Evolutionary conservation across 495 filamentous ascomycete species (phyloP).

Genomic region (Polyplosphaeria fusca): DNA sequence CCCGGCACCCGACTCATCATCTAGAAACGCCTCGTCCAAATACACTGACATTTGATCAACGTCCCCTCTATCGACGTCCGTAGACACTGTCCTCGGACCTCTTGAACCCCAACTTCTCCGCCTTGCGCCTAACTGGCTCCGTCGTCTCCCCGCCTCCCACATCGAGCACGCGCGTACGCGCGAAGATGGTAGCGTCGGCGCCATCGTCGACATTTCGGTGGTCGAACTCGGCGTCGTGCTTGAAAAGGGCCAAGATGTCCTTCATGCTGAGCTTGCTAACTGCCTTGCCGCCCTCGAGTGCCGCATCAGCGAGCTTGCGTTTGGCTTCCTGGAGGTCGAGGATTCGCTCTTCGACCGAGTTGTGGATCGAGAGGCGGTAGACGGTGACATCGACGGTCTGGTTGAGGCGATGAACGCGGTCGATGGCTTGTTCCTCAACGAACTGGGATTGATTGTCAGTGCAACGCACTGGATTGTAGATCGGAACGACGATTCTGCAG

Average conservation of each 20-base stretch:
- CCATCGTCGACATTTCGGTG: constrained; percentile 17
- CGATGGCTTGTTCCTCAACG: constrained; percentile 97
- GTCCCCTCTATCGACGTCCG: constrained; percentile 14
- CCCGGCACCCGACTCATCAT: too few relatives aligned
- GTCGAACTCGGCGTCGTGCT: constrained; percentile 62
- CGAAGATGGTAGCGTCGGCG: constrained; percentile 12
- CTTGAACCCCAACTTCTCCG: constrained; percentile 19
- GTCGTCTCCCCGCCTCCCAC: background rate
- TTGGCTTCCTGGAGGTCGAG: constrained; percentile 90
- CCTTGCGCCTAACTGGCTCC: constrained; percentile 6
- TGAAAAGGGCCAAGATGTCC: constrained; percentile 89
- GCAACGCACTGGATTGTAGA: too few relatives aligned
- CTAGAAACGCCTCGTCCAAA: background rate
- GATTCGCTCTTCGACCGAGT: constrained; percentile 89
- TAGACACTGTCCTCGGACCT: constrained; percentile 28
- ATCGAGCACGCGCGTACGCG: constrained; percentile 22
- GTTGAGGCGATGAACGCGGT: constrained; percentile 93
- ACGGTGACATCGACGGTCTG: constrained; percentile 92
- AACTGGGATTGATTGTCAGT: constrained; percentile 58
- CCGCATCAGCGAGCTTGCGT: constrained; percentile 75
- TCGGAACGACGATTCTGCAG: too few relatives aligned
- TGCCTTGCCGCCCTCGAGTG: constrained; percentile 74
- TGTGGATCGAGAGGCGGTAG: constrained; percentile 82
- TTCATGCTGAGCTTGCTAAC: constrained; percentile 83
- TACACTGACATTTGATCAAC: background rate